Evolutionary conservation across 2,329 filamentous ascomycete genomes (phyloP).

Genomic region (Talaromyces albobiverticillius): DNA sequence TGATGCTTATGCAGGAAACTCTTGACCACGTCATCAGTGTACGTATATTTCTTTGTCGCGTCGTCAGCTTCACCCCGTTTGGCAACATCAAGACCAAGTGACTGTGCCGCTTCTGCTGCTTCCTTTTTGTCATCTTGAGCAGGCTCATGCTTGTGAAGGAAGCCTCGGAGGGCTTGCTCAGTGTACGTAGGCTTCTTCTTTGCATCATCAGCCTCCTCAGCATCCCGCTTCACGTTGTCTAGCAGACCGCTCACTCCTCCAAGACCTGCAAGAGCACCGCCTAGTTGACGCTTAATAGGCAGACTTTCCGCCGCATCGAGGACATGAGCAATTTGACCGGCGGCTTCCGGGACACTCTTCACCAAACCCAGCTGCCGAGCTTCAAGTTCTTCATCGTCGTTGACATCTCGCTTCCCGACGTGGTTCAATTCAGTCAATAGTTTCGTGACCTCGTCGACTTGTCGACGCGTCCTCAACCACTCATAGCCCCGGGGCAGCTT

Average conservation of each 20-base stretch:
- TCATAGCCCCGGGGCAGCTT: not conserved
- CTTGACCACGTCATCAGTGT: not conserved
- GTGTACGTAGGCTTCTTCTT: not conserved
- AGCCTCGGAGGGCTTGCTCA: not conserved
- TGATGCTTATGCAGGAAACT: not conserved
- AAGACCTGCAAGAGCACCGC: not conserved
- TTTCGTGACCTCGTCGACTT: not conserved
- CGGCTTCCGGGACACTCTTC: slow-evolving; percentile 8
- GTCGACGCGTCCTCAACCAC: not conserved
- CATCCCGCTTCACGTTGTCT: not conserved
- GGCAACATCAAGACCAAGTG: not conserved
- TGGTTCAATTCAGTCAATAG: slow-evolving; percentile 2
- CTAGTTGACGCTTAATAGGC: slow-evolving; percentile 7
- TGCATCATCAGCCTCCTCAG: not conserved
- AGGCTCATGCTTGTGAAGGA: not conserved
- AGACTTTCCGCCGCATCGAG: not conserved
- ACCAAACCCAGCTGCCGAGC: slow-evolving; percentile 7
- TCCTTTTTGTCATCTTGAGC: not conserved
- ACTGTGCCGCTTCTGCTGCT: not conserved
- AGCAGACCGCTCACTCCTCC: not conserved
- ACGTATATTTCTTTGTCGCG: not conserved
- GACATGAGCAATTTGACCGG: not conserved
- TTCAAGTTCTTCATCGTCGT: not conserved
- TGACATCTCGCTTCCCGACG: slow-evolving; percentile 4
- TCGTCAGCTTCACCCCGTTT: not conserved